Base-by-base conservation (phyloP, 345 rosid genomes). In the Citrus maxima region DNA sequence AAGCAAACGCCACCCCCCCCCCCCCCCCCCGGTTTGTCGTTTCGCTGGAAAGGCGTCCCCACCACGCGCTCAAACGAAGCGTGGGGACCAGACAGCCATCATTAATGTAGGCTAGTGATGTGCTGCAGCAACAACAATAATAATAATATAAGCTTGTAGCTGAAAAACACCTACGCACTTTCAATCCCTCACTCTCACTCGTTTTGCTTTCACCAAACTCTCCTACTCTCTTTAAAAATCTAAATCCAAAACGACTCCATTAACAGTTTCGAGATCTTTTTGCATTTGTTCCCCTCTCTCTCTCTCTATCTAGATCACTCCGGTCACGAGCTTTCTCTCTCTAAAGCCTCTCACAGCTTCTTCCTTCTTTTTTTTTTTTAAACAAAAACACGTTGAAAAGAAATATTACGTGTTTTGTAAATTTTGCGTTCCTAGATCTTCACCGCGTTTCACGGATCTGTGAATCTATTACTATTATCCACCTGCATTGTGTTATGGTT, bases 391-490 rank as follows among this genome's bases (percentile, higher is more conserved):
- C 51, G 51, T 46, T 46, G 51, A 13, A 46, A 18, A 18, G n/a
- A 16, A 18, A 19, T 6, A 54, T 54, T 54, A 18, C 58, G 6
- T 54, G 58, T 54, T 14, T 25, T 34, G 46, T 60, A 67, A 46
- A 46, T 46, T 46, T 46, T 46, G 51, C 3, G 16, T 75, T 56
- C 19, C 65, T 80, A 72, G 87, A 79, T 87, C 79, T 75, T 80
- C 13, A 63, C 89, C 93, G 93, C 90, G 78, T 88, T 90, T 87
- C 80, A 77, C 86, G 92, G 94, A 93, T 93, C 97, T 91, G 83
- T 81, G 18, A 7, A 16, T 70, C 37, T 51, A 51, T 54, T 46
- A 3, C 59, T 51, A 51, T 30, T 30, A 1, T 30, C 78, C 66
- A 71, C 69, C 72, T 63, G 38, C 88, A 84, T 82, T 87, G 80